Conservation (phyloP, 257 asterid genomes). For the Solanum pennellii region DNA sequence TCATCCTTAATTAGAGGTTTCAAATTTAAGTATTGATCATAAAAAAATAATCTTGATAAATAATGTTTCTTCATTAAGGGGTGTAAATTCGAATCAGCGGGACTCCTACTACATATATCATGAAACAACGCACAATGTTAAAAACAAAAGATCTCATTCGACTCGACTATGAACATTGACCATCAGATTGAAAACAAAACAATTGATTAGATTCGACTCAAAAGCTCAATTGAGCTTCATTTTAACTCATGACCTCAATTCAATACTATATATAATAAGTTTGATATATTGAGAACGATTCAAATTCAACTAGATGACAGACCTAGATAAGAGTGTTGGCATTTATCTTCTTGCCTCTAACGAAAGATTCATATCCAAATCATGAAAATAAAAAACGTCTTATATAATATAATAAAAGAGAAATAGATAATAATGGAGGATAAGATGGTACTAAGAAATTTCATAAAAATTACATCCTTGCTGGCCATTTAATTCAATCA, state of each 20-base stretch:
- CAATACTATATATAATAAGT: neutral
- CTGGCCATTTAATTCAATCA: slow-evolving; percentile 10
- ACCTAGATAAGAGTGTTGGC: neutral
- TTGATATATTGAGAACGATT: neutral
- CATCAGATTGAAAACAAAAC: neutral
- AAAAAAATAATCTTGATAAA: neutral
- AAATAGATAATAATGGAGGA: neutral
- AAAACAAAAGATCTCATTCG: neutral
- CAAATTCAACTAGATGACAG: neutral
- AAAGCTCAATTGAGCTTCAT: neutral
- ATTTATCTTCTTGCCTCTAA: neutral
- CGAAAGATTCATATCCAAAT: neutral
- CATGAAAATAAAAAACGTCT: neutral
- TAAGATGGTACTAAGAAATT: neutral
- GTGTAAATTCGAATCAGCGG: neutral
- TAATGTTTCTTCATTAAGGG: neutral
- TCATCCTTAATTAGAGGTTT: neutral
- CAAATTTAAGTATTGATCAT: rapidly evolving
- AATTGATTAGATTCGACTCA: neutral
- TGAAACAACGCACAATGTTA: neutral
- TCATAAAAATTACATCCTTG: neutral
- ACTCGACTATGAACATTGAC: neutral
- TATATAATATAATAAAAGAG: neutral
- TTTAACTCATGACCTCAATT: neutral
- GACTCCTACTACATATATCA: neutral